phyloP scores from a whole-genome alignment of 78 protist species.

The Mantamonas sphyraenae region DNA sequence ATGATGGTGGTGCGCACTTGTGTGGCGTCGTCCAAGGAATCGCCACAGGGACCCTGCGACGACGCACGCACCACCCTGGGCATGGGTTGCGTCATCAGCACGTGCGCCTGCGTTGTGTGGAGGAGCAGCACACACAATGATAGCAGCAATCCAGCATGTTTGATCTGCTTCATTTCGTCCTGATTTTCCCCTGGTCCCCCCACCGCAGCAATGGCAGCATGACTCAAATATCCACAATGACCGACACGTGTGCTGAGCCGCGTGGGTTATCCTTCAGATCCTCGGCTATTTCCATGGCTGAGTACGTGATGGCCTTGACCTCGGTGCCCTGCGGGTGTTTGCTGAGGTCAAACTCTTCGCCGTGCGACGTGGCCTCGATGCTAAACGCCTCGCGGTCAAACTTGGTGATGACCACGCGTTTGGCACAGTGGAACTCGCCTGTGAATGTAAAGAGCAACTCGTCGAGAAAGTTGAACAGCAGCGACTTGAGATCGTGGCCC shows the following conservation, averaged over 20 bases:
- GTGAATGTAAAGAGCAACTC: constrained; percentile 14
- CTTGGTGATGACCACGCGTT: background rate
- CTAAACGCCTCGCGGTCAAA: background rate
- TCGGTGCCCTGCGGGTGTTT: constrained; percentile 41
- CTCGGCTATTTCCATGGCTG: constrained; percentile 28
- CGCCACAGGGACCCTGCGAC: too few species aligned
- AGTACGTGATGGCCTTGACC: constrained; percentile 52
- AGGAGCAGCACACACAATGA: too few species aligned
- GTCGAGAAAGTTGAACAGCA: constrained; percentile 13
- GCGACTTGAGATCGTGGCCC: constrained; percentile 4
- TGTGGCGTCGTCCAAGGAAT: too few species aligned
- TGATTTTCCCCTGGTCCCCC: too few species aligned
- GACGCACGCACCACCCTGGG: too few species aligned
- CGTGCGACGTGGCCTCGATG: background rate
- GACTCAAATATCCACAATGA: constrained; percentile 35
- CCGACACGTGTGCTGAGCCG: background rate
- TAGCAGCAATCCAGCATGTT: too few species aligned
- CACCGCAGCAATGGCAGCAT: too few species aligned
- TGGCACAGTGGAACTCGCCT: background rate
- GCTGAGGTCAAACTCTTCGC: constrained; percentile 19
- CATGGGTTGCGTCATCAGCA: too few species aligned
- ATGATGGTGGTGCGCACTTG: too few species aligned
- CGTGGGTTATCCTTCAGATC: too few species aligned
- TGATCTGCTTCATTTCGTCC: too few species aligned
- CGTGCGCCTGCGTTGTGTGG: too few species aligned